Conservation (phyloP, 805 yeast species). For the Kluyveromyces siamensis region DNA sequence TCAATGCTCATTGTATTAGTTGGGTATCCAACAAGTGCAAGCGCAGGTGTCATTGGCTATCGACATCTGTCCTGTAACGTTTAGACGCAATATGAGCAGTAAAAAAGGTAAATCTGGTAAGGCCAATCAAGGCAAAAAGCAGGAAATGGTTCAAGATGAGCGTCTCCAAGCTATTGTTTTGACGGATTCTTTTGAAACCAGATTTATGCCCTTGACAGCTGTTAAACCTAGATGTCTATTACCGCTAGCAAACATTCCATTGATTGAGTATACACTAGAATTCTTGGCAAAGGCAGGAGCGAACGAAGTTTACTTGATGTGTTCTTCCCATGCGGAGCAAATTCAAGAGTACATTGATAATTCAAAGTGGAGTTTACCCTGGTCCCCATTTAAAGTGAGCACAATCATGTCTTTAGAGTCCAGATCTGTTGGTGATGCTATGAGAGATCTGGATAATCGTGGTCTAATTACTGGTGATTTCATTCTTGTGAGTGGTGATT, state of each 20-base stretch:
- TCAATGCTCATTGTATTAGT: not conserved
- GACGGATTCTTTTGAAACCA: conserved; percentile 85
- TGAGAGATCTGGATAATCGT: conserved; percentile 89
- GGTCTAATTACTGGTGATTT: conserved; percentile 89
- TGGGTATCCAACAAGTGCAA: not conserved
- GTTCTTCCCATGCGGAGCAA: conserved; percentile 85
- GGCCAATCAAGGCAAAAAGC: conserved; percentile 30
- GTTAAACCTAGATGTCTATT: conserved; percentile 82
- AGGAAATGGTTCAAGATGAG: conserved; percentile 56
- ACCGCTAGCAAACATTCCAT: conserved; percentile 88
- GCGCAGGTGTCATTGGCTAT: not conserved
- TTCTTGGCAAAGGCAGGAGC: conserved; percentile 88
- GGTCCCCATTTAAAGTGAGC: conserved; percentile 73
- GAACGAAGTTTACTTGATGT: conserved; percentile 80
- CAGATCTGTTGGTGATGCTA: conserved; percentile 90
- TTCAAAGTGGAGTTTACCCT: conserved; percentile 58
- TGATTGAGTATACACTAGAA: conserved; percentile 90
- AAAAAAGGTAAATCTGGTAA: conserved; percentile 14
- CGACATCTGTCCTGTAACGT: not conserved
- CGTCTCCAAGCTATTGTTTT: conserved; percentile 89
- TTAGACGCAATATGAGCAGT: conserved; percentile 15
- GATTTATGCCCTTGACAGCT: conserved; percentile 88
- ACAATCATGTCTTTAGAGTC: conserved; percentile 81
- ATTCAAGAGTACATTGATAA: conserved; percentile 71
- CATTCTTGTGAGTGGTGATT: conserved; percentile 85